Base-by-base conservation (phyloP, 179 eudicot genomes). In the Heliamphora pulchella region DNA sequence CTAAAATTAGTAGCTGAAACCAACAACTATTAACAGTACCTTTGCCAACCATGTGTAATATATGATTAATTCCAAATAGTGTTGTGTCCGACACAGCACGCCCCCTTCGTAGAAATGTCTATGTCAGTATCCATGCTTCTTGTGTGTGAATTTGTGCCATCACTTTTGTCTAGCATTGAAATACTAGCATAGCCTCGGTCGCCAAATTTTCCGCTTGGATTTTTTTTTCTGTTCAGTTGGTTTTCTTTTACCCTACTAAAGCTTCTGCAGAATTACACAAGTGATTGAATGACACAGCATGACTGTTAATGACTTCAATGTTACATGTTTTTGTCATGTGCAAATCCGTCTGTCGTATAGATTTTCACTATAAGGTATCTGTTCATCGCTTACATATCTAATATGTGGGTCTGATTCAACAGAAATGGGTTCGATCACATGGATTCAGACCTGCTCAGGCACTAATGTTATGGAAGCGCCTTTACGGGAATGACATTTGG, bases 361-460 rank as follows among this genome's bases (percentile, higher is more conserved):
- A 4, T 2, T 68, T 75, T 48, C 3, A 15, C 15, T n/a, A 10
- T 44, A 13, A 64, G 22, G n/a, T 11, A 41, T 20, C 20, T 4
- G 9, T 50, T 58, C 4, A 17, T 58, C 54, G 46, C n/a, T 39
- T 44, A 65, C 71, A 63, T 41, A n/a, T 64, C 75, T 73, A 44
- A 76, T 13, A 20, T 53, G 41, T 74, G 53, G 17, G 58, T 68
- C 77, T 82, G 76, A 57, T 84, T 79, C 8, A 70, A 87, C 97
- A 96, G 97, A 88, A 86, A 75, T 96, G 98, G 98, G 93, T 94
- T 78, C 90, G 86, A 54, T 86, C 93, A 4, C 90, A 84, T 81
- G 96, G 98, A 72, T 96, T 83, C 80, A 91, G 97, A 85, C 93
- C 98, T 69, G 93, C 88, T 80, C 99, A 96, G 85, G 98, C 97